Percentiles rank a stretch among this genome's conserved stretches.
phyloP scores from a whole-genome alignment of 192 early-diverging fungal species.

The Backusella sp. region DNA sequence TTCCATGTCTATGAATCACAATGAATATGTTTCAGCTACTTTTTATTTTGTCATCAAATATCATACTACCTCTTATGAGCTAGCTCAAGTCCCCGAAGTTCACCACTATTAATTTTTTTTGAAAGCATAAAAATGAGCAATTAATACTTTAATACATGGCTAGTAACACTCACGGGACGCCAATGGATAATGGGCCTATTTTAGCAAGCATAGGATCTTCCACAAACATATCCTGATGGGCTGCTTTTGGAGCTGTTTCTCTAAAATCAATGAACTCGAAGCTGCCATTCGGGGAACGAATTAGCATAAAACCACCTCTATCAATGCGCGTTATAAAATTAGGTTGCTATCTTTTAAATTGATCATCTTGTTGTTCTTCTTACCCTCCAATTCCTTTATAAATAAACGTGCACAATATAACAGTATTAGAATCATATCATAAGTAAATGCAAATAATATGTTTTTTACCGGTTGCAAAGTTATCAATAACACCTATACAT shows the following conservation, averaged over 20 bases:
- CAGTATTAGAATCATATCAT: not conserved
- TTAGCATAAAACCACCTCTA: conserved; percentile 91
- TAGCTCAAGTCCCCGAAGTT: conserved; percentile 79
- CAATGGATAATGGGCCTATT: conserved; percentile 72
- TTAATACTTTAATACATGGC: not conserved
- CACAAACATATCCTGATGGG: conserved; percentile 79
- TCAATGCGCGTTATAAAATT: conserved; percentile 2
- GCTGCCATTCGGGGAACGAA: conserved; percentile 60
- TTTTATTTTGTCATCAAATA: not conserved
- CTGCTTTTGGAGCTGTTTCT: conserved; percentile 76
- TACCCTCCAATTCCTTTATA: conserved; percentile 66
- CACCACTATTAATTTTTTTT: conserved; percentile 55
- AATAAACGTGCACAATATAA: not conserved
- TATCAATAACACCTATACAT: conserved; percentile 88
- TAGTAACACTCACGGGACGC: conserved; percentile 59
- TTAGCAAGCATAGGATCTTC: conserved; percentile 67
- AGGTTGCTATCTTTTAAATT: not conserved
- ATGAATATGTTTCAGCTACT: not conserved
- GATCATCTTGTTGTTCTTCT: not conserved
- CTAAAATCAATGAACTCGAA: conserved; percentile 83
- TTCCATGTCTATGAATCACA: conserved; percentile 57
- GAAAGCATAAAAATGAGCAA: not conserved
- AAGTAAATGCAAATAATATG: not conserved
- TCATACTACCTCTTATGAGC: conserved; percentile 65
- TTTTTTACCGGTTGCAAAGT: conserved; percentile 70